Base-by-base conservation (phyloP, 2,329 filamentous ascomycete genomes). In the Pestalotiopsis sp. region DNA sequence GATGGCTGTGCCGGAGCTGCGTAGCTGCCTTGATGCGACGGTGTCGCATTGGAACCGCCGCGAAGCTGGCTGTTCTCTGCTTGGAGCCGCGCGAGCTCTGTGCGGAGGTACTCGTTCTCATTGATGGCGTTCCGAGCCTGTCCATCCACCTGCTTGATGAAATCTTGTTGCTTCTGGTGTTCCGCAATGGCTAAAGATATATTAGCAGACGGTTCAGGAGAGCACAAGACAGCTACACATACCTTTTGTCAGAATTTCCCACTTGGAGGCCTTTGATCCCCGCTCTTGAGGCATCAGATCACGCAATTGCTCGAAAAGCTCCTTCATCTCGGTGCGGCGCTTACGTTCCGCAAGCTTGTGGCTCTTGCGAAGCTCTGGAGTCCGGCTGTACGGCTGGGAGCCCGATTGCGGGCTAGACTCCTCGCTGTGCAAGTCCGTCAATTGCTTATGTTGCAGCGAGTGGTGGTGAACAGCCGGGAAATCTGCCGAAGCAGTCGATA, bases 241-340 rank as follows among this genome's bases (percentile, higher is more conserved):
- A 95, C 93, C 92, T 84, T 95, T 95, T 2, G 92, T 94, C 17
- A 97, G 78, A 63, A 95, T 94, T 75, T 97, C 93, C 93, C 93
- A 97, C 75, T 97, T 97, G 73, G 92, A 95, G 0, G 93, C 93
- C 78, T 96, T 97, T 27, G 91, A 92, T 1, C 93, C 93, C 17
- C 93, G 89, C 74, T 94, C 93, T 73, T 94, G 92, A 1, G 93
- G 93, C 82, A 95, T 91, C 49, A 94, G 84, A 72, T 92, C 91
- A 73, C 94, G 89, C 9, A 96, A 82, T 74, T 94, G 91, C 72
- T 96, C 93, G 76, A 96, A 96, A 0, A 96, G 82, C 75, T 93
- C 91, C 81, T 96, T 96, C 93, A 96, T 96, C 78, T 96, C 93
- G 9, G 93, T 95, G 70, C 93, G 85, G 52, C 93, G 88, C 82